A percentile compares a stretch with the other conserved stretches of the same genome.
phyloP scores from a whole-genome alignment of 129 eudicot genomes.

The Tagetes erecta region DNA sequence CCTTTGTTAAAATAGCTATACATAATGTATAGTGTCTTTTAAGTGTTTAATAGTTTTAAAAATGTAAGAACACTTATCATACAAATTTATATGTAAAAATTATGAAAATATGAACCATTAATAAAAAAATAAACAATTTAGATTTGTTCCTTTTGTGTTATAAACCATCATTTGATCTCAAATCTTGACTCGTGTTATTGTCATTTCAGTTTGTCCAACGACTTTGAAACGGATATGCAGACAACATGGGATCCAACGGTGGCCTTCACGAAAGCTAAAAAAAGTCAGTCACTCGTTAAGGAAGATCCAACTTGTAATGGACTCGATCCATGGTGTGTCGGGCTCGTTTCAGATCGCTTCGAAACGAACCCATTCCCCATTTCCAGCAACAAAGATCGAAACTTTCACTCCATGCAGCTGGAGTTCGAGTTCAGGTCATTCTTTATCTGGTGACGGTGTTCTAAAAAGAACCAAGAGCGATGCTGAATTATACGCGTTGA shows the following conservation, averaged over 20 bases:
- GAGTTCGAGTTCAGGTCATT: conserved; percentile 66
- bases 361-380: conserved; percentile 30
- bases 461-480: conserved; percentile 54
- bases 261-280: conserved; percentile 98
- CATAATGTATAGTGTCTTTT: too few species aligned
- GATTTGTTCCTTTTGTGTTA: too few species aligned
- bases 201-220: conserved; percentile 85
- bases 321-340: conserved; percentile 79
- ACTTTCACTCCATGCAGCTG: conserved; percentile 68
- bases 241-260: conserved; percentile 86
- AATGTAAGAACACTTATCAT: too few species aligned
- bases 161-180: background rate
- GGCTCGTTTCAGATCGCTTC: conserved; percentile 68
- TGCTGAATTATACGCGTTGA: conserved; percentile 39
- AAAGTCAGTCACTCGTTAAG: conserved; percentile 93
- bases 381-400: conserved; percentile 35
- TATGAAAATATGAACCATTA: too few species aligned
- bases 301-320: conserved; percentile 84
- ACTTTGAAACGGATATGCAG: conserved; percentile 95
- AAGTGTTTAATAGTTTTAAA: too few species aligned
- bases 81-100: too few species aligned
- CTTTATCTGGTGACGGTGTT: conserved; percentile 47
- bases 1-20: too few species aligned
- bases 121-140: too few species aligned
- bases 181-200: conserved; percentile 10